Conservation (phyloP, 139 green algal species). For the Choricystis sp. region DNA sequence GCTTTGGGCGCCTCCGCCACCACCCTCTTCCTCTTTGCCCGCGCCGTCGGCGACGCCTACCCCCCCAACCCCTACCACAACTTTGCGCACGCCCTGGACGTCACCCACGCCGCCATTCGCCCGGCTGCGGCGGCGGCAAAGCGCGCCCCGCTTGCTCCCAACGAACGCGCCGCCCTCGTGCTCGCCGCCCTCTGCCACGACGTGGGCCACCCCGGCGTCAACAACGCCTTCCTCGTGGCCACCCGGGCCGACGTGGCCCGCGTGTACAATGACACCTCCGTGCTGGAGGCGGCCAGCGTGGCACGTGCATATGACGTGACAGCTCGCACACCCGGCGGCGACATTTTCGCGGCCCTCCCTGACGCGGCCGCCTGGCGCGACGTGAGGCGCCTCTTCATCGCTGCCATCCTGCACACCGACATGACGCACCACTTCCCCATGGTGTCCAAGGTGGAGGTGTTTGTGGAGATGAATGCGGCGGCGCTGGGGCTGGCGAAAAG, state of each 20-base stretch:
- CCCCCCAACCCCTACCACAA: slow-evolving; percentile 42
- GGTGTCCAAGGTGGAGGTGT: slow-evolving; percentile 43
- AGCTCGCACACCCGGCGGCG: slow-evolving; percentile 5
- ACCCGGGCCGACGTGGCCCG: slow-evolving; percentile 22
- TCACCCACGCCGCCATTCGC: slow-evolving; percentile 31
- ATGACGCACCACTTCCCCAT: slow-evolving; percentile 53
- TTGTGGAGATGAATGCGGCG: slow-evolving; percentile 26
- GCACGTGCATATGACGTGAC: slow-evolving; percentile 28
- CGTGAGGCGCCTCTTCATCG: slow-evolving; percentile 31
- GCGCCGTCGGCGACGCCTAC: slow-evolving; percentile 14
- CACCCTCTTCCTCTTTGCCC: slow-evolving; percentile 19
- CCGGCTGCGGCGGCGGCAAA: slow-evolving; percentile 15
- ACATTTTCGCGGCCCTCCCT: slow-evolving; percentile 22
- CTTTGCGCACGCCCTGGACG: slow-evolving; percentile 43
- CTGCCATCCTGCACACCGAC: slow-evolving; percentile 44
- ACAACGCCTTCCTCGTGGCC: slow-evolving; percentile 44
- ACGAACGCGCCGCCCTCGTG: slow-evolving; percentile 37
- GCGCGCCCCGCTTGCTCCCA: slow-evolving; percentile 6
- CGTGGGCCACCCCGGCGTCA: slow-evolving; percentile 45
- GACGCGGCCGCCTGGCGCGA: slow-evolving; percentile 25
- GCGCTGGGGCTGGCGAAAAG: slow-evolving; percentile 8
- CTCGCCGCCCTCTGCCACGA: slow-evolving; percentile 45
- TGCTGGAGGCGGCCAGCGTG: slow-evolving; percentile 40
- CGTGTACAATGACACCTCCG: slow-evolving; percentile 47
- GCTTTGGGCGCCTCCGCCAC: too few species aligned